Percentiles rank a stretch among this genome's conserved stretches.
Evolutionary conservation across 441 rosid species (phyloP).

Genomic region (Gossypium gossypioides): DNA sequence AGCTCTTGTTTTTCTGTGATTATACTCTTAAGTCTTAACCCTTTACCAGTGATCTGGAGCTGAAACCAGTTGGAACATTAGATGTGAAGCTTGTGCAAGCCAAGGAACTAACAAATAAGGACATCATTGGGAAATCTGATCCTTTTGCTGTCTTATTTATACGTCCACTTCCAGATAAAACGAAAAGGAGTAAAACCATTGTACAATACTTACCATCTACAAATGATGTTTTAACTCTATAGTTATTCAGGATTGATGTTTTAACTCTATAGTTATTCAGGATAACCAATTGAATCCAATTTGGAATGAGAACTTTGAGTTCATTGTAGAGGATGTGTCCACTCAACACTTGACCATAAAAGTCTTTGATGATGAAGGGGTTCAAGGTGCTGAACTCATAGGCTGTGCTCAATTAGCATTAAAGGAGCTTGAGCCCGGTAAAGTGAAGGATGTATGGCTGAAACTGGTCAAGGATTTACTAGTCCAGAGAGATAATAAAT

Average conservation of each 20-base stretch:
- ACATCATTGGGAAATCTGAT: constrained; percentile 89
- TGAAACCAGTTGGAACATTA: constrained; percentile 80
- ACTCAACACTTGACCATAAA: constrained; percentile 75
- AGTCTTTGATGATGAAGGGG: constrained; percentile 81
- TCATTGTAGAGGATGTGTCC: constrained; percentile 65
- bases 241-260: neutral
- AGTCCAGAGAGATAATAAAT: constrained; percentile 79
- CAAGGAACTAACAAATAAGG: constrained; percentile 77
- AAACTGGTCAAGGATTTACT: constrained; percentile 78
- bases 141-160: constrained; percentile 67
- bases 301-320: constrained; percentile 91
- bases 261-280: constrained; percentile 26
- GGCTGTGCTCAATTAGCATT: constrained; percentile 68
- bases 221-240: neutral
- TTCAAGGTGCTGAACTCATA: constrained; percentile 68
- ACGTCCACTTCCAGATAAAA: constrained; percentile 70
- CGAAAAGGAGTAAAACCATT: constrained; percentile 67
- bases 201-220: constrained; percentile 30
- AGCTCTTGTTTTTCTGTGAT: constrained; percentile 1
- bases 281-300: constrained; percentile 75
- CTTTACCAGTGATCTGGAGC: constrained; percentile 57
- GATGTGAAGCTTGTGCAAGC: constrained; percentile 98
- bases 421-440: constrained; percentile 69
- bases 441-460: constrained; percentile 81
- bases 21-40: neutral